A percentile compares a stretch with the other conserved stretches of the same genome.
phyloP scores from a whole-genome alignment of 106 monocot genomes.

The Platanthera zijinensis region DNA sequence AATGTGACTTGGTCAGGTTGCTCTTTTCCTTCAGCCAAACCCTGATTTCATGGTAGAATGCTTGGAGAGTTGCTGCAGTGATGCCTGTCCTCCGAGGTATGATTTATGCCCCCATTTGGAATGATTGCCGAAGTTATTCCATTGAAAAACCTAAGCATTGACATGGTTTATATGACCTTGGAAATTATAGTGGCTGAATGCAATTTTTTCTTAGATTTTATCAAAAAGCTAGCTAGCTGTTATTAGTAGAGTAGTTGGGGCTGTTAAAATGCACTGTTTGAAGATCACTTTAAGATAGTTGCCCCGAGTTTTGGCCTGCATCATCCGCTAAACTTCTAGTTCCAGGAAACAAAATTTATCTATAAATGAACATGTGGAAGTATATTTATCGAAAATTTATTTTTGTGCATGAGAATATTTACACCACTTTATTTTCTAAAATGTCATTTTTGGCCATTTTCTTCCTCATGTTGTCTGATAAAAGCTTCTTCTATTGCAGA shows the following conservation, averaged over 20 bases:
- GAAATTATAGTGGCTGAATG: too few relatives aligned
- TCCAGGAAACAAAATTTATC: too few relatives aligned
- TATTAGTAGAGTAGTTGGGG: too few relatives aligned
- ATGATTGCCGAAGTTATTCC: background rate
- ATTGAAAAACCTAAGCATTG: background rate
- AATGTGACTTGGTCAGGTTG: constrained; percentile 36
- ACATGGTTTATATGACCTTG: too few relatives aligned
- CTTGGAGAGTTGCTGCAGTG: constrained; percentile 67
- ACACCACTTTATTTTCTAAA: background rate
- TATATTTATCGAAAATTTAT: background rate
- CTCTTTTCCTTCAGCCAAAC: constrained; percentile 79
- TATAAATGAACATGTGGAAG: too few relatives aligned
- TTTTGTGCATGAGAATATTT: background rate
- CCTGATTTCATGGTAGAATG: constrained; percentile 68
- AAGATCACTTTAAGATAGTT: too few relatives aligned
- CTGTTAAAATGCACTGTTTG: too few relatives aligned
- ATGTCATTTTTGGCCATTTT: background rate
- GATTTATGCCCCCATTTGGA: background rate
- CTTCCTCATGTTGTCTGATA: background rate
- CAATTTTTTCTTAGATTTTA: too few relatives aligned
- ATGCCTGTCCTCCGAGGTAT: constrained; percentile 60
- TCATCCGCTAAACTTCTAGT: too few relatives aligned
- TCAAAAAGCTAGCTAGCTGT: too few relatives aligned
- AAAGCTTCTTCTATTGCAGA: constrained; percentile 18
- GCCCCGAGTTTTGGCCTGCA: too few relatives aligned